Base-by-base conservation (phyloP, 352 stramenopile genomes). In the Globisporangium mamillatum region DNA sequence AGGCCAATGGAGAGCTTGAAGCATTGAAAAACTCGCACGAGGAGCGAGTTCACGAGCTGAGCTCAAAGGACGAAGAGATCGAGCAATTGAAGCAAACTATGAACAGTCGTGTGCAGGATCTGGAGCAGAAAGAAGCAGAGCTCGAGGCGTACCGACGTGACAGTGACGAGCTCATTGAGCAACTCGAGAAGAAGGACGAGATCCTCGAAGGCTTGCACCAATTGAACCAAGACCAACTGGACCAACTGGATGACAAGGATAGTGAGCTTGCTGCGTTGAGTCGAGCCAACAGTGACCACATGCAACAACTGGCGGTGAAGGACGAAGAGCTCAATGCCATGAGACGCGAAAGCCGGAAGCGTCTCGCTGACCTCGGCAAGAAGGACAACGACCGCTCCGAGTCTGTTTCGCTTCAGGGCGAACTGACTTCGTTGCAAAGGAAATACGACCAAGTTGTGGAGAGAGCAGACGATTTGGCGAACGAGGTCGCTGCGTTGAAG, bases 401-500 rank as follows among this genome's bases (percentile, higher is more conserved):
- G 44, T 57, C 50, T 24, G 60, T 46, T 46, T 46, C 57, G 44
- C 66, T 68, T 27, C 57, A 76, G 50, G 48, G 56, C 18, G 63
- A 66, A 7, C 48, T 78, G 57, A 65, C 20, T 9, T 61, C 73
- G 46, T 34, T 82, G 53, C 63, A 88, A 63, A 59, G 76, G 38
- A 69, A 66, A 1, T 76, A 71, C 53, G 68, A 85, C 4, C 62
- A 77, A 61, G 70, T 74, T 18, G 53, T 71, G n/a, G 46, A 74
- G 38, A 63, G 76, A 27, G 80, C 84, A 52, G 61, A 71, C 14
- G 66, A 73, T 24, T 67, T 88, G 34, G 59, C 32, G 36, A 66
- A 59, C n/a, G 76, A 84, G 63, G 70, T 88, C 10, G 65, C 67
- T 62, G 44, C 69, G 24, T 68, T 89, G 5, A 70, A 81, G 63